Base-by-base conservation (phyloP, 192 early-diverging fungal species). In the Coemansia sp. region DNA sequence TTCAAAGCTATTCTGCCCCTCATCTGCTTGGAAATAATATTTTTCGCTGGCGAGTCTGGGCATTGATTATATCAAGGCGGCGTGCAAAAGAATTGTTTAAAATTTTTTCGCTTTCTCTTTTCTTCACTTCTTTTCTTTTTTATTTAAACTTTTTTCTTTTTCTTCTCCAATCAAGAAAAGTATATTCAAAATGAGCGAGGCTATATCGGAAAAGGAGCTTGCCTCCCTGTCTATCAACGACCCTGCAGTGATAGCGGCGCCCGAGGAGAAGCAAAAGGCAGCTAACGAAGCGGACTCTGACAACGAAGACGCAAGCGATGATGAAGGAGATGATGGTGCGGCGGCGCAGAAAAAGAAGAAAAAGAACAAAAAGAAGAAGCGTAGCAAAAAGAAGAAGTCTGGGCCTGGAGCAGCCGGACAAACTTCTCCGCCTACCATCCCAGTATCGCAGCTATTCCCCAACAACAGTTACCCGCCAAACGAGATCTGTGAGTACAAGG, bases 361-460 rank as follows among this genome's bases (percentile, higher is more conserved):
- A 18, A 85, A 83, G 51, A 85, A 83, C 56, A 87, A 85, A 52
- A 85, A 85, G 59, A 85, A 85, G 24, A 83, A 82, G 57, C 80
- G 75, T 56, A 81, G 78, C 54, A 86, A 85, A 69, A 80, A 80
- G 50, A 80, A 78, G 57, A 74, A 77, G 46, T 61, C 75, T 42
- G 71, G 69, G 3, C 13, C 46, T 1, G 66, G 66, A 2, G 77
- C 72, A 3, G 48, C 55, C 15, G 55, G 64, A 13, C 87, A 89
- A 50, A 82, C 84, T 0, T 80, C 82, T 32, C 80, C 83, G 15
- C 81, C 85, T 3, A 75, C 82, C 15, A 80, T 87, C 38, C 92
- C 93, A 2, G 80, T 99, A 5, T 81, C 89, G 4, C 80, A 90
- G 64, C 73, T 97, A 26, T 97, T 87, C 72, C 74, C 81, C 33